Base-by-base conservation (phyloP, 1,139 yeast species). In the Eremothecium sinecaudum region DNA sequence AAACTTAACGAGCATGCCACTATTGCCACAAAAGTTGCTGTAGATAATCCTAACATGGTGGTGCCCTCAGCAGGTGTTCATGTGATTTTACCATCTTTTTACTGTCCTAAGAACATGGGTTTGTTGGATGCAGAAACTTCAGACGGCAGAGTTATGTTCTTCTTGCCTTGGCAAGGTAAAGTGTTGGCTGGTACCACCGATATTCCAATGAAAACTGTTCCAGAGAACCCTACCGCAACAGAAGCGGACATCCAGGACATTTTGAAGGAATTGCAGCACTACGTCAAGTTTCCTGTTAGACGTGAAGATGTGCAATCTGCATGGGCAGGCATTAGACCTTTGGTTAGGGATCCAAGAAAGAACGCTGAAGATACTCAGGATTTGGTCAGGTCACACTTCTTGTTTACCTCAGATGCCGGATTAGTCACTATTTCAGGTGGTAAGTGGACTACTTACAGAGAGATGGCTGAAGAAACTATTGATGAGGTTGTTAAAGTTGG, bases 381-480 rank as follows among this genome's bases (percentile, higher is more conserved):
- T 37, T 70, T 87, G 44, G 97, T 87, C 35, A 78, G 97, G 64
- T 81, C 84, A 48, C 97, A 87, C 61, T 68, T 87, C 55, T 71
- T 87, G 41, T 71, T 80, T 49, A 70, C 75, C 29, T 73, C 93
- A 15, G 73, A 69, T 39, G 67, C 79, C 33, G 92, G 90, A 16
- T 70, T 87, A 48, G 69, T 87, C 33, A 87, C 97, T 32, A 81
- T 87, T 49, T 80, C 94, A 18, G 97, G 97, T 53, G 97, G 97
- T 61, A 87, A 87, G 64, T 87, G 97, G 97, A 87, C 97, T 38
- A 87, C 97, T 26, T 87, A 86, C 66, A 74, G 97, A 65, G 94
- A 84, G 65, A 87, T 87, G 97, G 95, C 97, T 23, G 78, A 86
- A 64, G 95, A 87, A 64, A 83, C 95, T 32, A 79, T 87, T 34